Evolutionary conservation across 2,329 filamentous ascomycete species (phyloP), one percentile per base, ranked within the genome.

Genomic region (Colletotrichum euphorbiae): DNA sequence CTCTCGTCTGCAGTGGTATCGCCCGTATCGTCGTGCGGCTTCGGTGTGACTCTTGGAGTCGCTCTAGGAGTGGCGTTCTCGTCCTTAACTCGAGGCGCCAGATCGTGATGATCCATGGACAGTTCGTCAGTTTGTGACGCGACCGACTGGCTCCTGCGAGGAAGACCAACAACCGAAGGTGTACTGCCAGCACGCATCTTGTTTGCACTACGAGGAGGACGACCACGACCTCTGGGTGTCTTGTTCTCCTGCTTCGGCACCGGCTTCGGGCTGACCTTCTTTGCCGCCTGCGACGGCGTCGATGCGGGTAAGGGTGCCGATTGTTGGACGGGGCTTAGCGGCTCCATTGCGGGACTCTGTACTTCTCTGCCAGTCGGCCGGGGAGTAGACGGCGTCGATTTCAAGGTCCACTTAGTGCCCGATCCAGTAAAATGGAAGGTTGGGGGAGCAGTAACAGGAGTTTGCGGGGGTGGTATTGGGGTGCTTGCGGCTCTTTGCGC

Each of bases 381-480:
- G 2, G 89, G 89, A 1, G 89, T 91, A 4, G 87, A 87, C 4
- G 87, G 85, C 1, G 87, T 88, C 6, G 86, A 83, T 5, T 80
- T 82, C 15, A 84, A 79, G 2, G 82, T 85, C 88, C 89, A 91
- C 73, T 85, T 86, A 0, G 89, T 91, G 50, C 86, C 87, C 66
- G 78, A 75, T 43, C 80, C 77, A 64, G 77, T 74, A 55, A 78
- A 69, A 46, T 79, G 58, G 70, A 72, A 77, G 71, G 54, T 73
- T 50, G 40, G 75, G 48, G 64, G 71, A 55, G 64, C 66, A 67
- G 62, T 56, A 11, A 75, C 70, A 6, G 80, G 80, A 0, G 80
- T 82, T 15, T 77, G 77, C 15, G 80, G 66, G 7, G 61, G 79
- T 36, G 70, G 68, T 9, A 76, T 70, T 15, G 76, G 73, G 6